Evolutionary conservation across 169 alveolate genomes (phyloP).

Genomic region (Eimeria sp.): DNA sequence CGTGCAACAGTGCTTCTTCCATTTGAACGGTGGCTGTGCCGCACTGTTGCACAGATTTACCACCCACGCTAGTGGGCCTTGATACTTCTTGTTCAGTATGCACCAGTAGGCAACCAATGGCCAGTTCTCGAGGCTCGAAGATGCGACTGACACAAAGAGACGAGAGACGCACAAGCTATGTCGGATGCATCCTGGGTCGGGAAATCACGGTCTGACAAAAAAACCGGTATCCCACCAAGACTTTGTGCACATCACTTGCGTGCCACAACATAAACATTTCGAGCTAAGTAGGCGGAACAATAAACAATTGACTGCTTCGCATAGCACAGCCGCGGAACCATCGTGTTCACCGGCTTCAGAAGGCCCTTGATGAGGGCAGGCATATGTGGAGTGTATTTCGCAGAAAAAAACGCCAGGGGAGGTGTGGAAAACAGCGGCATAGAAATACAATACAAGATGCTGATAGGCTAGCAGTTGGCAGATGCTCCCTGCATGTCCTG

Average conservation of each 20-base stretch:
- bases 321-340: not conserved
- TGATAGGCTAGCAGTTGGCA: not conserved
- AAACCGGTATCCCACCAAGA: not conserved
- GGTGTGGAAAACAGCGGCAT: not conserved
- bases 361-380: not conserved
- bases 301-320: not conserved
- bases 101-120: not conserved
- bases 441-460: not conserved
- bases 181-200: not conserved
- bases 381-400: not conserved
- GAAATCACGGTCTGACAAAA: not conserved
- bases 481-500: not conserved
- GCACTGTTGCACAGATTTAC: not conserved
- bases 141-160: not conserved
- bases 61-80: not conserved
- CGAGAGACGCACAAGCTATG: slow-evolving; percentile 2
- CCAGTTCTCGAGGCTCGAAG: not conserved
- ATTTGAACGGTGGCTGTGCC: not conserved
- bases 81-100: not conserved
- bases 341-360: not conserved
- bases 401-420: not conserved
- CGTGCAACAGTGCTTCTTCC: not conserved
- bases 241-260: not conserved
- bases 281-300: not conserved
- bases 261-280: not conserved